phyloP scores from a whole-genome alignment of 2,329 filamentous ascomycete species.

The Fusarium sp. region DNA sequence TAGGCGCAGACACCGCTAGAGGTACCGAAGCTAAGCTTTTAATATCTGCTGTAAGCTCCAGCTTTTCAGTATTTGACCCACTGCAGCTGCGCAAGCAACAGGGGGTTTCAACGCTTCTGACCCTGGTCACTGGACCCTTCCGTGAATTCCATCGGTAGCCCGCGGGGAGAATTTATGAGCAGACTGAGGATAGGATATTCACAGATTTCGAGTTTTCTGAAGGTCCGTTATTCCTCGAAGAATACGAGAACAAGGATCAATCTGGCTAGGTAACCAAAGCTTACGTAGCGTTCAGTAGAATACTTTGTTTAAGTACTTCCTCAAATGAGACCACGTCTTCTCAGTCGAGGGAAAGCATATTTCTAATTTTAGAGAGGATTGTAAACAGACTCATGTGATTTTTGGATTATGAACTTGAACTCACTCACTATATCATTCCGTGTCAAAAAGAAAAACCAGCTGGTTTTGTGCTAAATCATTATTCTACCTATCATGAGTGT shows the following conservation, averaged over 20 bases:
- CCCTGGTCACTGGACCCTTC: slow-evolving; percentile 30
- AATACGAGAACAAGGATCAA: slow-evolving; percentile 1
- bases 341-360: neutral
- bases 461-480: neutral
- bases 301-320: neutral
- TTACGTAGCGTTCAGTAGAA: neutral
- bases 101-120: slow-evolving; percentile 27
- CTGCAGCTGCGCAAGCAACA: slow-evolving; percentile 32
- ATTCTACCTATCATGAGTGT: neutral
- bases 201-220: neutral
- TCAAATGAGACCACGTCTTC: neutral
- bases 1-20: slow-evolving; percentile 5
- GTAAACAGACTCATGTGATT: neutral
- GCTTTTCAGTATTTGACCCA: neutral
- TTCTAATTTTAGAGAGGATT: neutral
- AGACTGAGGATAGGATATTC: neutral
- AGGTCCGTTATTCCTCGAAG: neutral
- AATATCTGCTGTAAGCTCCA: slow-evolving; percentile 12
- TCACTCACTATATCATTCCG: too few species aligned
- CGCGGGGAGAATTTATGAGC: slow-evolving; percentile 3
- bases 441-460: neutral
- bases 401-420: neutral
- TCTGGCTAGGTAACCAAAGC: neutral
- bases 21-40: slow-evolving; percentile 27
- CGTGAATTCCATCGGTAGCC: slow-evolving; percentile 6